Base-by-base conservation (phyloP, 2,329 filamentous ascomycete genomes). In the Cryoendolithus antarcticus region DNA sequence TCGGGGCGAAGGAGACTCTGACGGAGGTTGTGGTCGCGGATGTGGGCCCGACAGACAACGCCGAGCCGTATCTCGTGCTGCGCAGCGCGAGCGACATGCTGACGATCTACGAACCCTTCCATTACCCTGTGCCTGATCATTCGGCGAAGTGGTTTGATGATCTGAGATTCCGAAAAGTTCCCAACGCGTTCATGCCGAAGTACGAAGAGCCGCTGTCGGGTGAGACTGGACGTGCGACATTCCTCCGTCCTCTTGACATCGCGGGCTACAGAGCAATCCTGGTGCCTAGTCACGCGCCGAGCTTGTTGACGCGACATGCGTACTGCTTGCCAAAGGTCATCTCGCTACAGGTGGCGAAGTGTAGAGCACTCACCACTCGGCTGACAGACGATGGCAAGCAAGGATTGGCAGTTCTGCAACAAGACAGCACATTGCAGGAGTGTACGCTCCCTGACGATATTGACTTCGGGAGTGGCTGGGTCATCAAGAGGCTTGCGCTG, bases 11-110 rank as follows among this genome's bases (percentile, higher is more conserved):
- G 50, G 86, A 91, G 50, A 71, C 67, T 0, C 60, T 98, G 6
- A 75, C 77, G 1, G 89, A 98, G 58, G 73, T 94, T 4, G 56
- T 94, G 6, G 74, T 95, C 4, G 80, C 86, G 28, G 81, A 96
- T 48, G 71, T 98, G 9, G 91, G 91, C 19, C 85, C 94, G 53
- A 63, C 69, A 4, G 76, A 75, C 7, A 70, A 71, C 13, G 77
- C 74, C 44, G 75, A 73, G 2, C 86, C 89, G 5, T 85, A 93
- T 57, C 67, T 98, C 12, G 79, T 96, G 49, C 66, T 88, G 21
- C 82, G 89, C 37, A 85, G 85, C 35, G 71, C 74, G 7, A 80
- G 76, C 43, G 82, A 94, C 47, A 88, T 96, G 54, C 65, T 96
- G 28, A 81, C 82, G 8, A 72, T 96, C 34, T 98, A 96, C 57